Percentiles rank a stretch among this genome's conserved stretches.
Conservation (phyloP, 2,329 filamentous ascomycete species). For the Ascochyta lentis region DNA sequence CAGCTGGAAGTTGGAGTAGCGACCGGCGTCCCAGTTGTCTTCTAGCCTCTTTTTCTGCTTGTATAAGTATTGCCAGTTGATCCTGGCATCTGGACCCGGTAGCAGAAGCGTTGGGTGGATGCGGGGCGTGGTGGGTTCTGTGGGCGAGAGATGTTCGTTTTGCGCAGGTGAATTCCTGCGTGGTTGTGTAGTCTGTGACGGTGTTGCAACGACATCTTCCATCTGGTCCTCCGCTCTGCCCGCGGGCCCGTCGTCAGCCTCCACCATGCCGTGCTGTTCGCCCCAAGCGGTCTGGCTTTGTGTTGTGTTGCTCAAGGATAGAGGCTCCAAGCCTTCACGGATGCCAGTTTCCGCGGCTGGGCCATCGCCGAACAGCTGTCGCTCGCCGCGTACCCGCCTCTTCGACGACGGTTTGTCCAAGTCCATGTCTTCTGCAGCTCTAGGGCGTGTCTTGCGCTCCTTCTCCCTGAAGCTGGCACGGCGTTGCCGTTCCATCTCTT, state of each 20-base stretch:
- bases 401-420: constrained; percentile 60
- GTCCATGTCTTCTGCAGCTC: constrained; percentile 56
- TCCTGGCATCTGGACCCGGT: constrained; percentile 58
- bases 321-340: constrained; percentile 28
- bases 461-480: constrained; percentile 45
- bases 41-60: constrained; percentile 85
- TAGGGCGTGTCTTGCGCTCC: constrained; percentile 55
- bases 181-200: constrained; percentile 23
- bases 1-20: constrained; percentile 85
- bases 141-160: constrained; percentile 12
- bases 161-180: constrained; percentile 25
- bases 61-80: constrained; percentile 95
- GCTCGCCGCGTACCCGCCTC: constrained; percentile 56
- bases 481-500: constrained; percentile 60
- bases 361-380: constrained; percentile 51
- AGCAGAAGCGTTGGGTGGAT: constrained; percentile 44
- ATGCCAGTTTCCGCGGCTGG: constrained; percentile 30
- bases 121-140: constrained; percentile 24
- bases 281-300: constrained; percentile 47
- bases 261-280: constrained; percentile 56
- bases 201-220: constrained; percentile 43
- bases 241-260: constrained; percentile 51
- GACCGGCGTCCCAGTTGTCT: constrained; percentile 87
- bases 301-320: constrained; percentile 26
- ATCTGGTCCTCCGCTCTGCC: constrained; percentile 44